A percentile compares a stretch with the other conserved stretches of the same genome.
These are phyloP conservation scores for Seiridium unicorne DNA, from an alignment of 2,329 filamentous ascomycete genomes.

Conservation along the genomic window DNA sequence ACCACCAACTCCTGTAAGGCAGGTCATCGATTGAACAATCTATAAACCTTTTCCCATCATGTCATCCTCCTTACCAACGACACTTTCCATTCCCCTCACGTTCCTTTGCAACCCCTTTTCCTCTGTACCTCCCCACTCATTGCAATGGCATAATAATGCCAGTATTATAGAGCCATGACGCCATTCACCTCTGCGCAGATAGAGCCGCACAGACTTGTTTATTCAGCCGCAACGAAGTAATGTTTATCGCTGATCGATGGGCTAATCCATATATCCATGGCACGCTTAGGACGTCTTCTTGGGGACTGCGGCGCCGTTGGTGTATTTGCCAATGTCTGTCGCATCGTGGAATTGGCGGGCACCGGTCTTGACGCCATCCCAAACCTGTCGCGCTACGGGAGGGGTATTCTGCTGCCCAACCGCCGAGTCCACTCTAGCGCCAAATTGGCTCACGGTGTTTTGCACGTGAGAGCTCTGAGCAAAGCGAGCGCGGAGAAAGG, in stretches of 20 bases:
- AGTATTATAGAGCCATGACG: no score
- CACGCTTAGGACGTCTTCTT: conserved; percentile 64
- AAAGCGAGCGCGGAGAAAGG: conserved; percentile 88
- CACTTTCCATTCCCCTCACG: not conserved
- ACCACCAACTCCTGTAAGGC: not conserved
- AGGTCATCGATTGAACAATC: not conserved
- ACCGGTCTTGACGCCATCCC: conserved; percentile 74
- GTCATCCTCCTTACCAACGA: not conserved
- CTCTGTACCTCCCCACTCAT: not conserved
- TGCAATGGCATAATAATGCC: no score
- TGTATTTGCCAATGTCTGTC: conserved; percentile 76
- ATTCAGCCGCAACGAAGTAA: no score
- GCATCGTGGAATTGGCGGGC: conserved; percentile 73
- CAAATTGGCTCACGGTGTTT: conserved; percentile 70
- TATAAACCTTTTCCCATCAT: not conserved
- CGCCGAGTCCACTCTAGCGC: conserved; percentile 74
- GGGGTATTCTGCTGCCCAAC: conserved; percentile 86
- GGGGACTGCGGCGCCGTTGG: conserved; percentile 54
- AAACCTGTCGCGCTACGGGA: conserved; percentile 73
- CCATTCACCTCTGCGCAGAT: no score
- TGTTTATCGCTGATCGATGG: no score
- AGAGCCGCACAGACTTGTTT: no score
- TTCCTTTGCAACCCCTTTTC: not conserved
- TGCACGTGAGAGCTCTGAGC: conserved; percentile 93
- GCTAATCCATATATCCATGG: no score